Evolutionary conservation across 2,329 filamentous ascomycete species (phyloP), one percentile per base, ranked within the genome.

Genomic region (Hymenotorrendiella dingleyae): DNA sequence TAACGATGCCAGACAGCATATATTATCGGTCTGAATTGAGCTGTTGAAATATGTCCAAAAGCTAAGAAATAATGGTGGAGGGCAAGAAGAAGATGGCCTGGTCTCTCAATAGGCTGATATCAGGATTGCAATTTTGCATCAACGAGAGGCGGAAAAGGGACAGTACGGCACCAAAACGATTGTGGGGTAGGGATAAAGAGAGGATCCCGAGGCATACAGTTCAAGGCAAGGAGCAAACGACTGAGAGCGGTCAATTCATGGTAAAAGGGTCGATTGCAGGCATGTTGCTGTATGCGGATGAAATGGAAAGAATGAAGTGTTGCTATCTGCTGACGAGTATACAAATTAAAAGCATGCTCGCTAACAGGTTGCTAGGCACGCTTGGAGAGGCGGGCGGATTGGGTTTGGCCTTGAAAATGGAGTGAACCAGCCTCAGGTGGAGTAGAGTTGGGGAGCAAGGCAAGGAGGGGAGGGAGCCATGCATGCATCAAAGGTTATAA

Each of bases 261-360:
- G 39, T 17, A 42, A 36, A 40, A 42, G 28, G 32, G 30, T 35
- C 26, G 21, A 26, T 36, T 29, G 30, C 39, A 35, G 32, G 32
- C 20, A 20, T 21, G n/a, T n/a, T 4, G 22, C 36, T 8, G 6
- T 14, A 22, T 14, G 34, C 34, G 23, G 34, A 24, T 36, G 39
- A 42, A 42, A 36, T 42, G 32, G 24, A 17, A 35, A 27, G 36
- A 39, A 35, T 35, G 36, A 36, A 42, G 39, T 28, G 29, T 16
- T 17, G 32, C 22, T 34, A 42, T 23, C 39, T 35, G 39, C 30
- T 42, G 30, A 42, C 32, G 39, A 28, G 27, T 21, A 26, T 32
- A 42, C 39, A 42, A 36, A 42, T 42, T 42, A 42, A 42, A 35
- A 37, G 11, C 11, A 10, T 34, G 8, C n/a, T n/a, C n/a, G n/a